A percentile compares a stretch with the other conserved stretches of the same genome.
phyloP scores from a whole-genome alignment of 1,139 yeast genomes.

The Candida sp. region DNA sequence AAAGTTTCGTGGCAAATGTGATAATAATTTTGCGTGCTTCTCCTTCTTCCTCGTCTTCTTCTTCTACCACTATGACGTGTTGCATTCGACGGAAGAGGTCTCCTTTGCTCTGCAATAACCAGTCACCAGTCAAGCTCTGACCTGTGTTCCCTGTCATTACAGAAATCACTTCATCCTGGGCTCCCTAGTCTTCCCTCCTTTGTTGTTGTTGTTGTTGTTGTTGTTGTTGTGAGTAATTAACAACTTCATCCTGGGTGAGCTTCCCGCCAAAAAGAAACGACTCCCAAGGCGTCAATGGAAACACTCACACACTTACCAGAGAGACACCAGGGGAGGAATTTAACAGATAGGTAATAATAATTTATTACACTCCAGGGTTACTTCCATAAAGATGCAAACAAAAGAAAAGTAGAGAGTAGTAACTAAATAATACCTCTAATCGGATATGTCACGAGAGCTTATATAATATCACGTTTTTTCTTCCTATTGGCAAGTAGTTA shows the following conservation, averaged over 20 bases:
- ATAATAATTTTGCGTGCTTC: no score
- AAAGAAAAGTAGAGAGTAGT: not conserved
- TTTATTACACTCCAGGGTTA: no score
- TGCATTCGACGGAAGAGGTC: no score
- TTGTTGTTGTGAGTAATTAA: not conserved
- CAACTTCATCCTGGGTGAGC: not conserved
- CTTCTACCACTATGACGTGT: no score
- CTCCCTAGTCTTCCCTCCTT: not conserved
- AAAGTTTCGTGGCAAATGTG: no score
- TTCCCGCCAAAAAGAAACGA: not conserved
- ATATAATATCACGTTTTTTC: not conserved
- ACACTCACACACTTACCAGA: not conserved
- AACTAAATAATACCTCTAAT: not conserved
- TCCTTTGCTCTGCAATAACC: no score
- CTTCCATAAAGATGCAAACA: not conserved
- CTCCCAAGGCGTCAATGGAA: not conserved
- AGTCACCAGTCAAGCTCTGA: no score
- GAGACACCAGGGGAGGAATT: not conserved
- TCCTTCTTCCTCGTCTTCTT: no score
- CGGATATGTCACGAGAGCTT: not conserved
- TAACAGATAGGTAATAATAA: no score
- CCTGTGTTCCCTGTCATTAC: no score
- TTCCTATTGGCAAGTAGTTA: not conserved
- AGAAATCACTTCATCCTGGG: no score
- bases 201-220: not conserved